phyloP scores from a whole-genome alignment of 2,329 filamentous ascomycete genomes.

The Arthrobotrys megalospora region DNA sequence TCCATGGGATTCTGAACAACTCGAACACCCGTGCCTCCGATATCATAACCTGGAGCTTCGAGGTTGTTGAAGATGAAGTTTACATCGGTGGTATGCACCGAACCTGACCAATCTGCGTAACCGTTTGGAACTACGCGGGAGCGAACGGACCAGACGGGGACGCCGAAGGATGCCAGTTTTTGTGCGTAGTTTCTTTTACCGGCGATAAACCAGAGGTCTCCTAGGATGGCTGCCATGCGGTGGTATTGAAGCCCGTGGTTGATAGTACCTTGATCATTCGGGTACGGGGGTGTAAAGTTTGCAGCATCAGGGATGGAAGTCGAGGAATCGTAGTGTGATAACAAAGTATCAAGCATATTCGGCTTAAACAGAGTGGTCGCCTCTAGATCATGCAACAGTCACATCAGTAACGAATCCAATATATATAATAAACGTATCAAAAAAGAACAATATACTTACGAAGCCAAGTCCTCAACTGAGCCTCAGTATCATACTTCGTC shows the following conservation, averaged over 20 bases:
- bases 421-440: no score
- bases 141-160: slow-evolving; percentile 75
- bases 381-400: background rate
- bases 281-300: background rate
- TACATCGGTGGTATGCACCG: slow-evolving; percentile 71
- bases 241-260: slow-evolving; percentile 71
- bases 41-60: slow-evolving; percentile 60
- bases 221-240: slow-evolving; percentile 72
- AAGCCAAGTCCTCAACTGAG: background rate
- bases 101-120: slow-evolving; percentile 68
- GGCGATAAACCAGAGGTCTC: slow-evolving; percentile 73
- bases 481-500: slow-evolving; percentile 11
- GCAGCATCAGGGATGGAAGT: slow-evolving; percentile 20
- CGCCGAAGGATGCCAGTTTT: slow-evolving; percentile 63
- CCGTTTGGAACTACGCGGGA: slow-evolving; percentile 74
- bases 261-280: slow-evolving; percentile 51
- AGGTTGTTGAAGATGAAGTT: slow-evolving; percentile 66
- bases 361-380: background rate
- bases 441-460: background rate
- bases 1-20: background rate
- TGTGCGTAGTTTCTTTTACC: slow-evolving; percentile 71
- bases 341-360: background rate
- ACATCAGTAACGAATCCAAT: no score
- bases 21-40: background rate
- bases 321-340: background rate